Evolutionary conservation across 2,329 filamentous ascomycete genomes (phyloP), one percentile per base, ranked within the genome.

Genomic region (Fusarium sp.): DNA sequence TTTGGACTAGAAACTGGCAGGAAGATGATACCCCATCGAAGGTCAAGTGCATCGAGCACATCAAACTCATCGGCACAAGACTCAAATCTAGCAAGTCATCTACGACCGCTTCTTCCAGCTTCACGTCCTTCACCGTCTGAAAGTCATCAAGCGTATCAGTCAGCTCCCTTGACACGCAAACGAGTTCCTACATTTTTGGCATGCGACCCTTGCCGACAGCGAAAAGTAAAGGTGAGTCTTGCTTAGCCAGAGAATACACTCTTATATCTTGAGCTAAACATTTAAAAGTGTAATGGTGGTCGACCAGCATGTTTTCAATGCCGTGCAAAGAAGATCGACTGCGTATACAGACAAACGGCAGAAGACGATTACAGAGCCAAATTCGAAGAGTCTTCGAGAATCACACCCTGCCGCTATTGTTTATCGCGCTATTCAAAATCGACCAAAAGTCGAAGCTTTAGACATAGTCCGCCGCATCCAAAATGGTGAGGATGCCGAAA

Each of bases 171-270:
- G 7, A 4, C 15, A 2, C 44, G 47, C 15, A 62, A 43, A 13
- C 47, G 60, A 19, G 42, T 21, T 2, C 42, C 42, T 2, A 14
- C 15, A 3, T 4, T 34, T 0, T n/a, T 62, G 5, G 60, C 47
- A 1, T 62, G 60, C 11, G 60, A 62, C 5, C 2, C 17, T 6
- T 62, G 60, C 5, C 57, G 60, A 17, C 47, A 62, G 7, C 39
- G 19, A 22, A 62, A 62, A n/a, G 15, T 17, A 4, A 62, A 62
- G 31, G 60, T 34, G n/a, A 34, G 42, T 36, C 8, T 17, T 1
- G 26, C 7, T 10, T 3, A 28, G 7, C 7, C 8, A 28, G 9
- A 28, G 10, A 10, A 28, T 10, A 10, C 10, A 10, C 10, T 28
- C 6, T 28, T 2, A 28, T 28, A 6, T 9, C 10, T 28, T 3